Evolutionary conservation across 768 basidiomycete genomes (phyloP).

Genomic region (Lentinus tigrinus): DNA sequence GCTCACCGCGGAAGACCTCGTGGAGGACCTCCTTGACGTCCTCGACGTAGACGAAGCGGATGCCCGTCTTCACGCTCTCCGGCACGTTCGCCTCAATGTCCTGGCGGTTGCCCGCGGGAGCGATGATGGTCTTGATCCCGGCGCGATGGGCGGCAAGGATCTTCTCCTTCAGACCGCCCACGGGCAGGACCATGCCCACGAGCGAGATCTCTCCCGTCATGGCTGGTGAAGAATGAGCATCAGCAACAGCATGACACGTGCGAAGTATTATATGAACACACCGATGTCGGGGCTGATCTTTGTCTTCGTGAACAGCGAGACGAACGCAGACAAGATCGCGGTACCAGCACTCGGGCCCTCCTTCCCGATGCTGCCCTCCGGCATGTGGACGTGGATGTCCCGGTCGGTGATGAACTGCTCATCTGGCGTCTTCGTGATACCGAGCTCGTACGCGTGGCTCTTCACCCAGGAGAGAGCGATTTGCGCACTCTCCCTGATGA

Average conservation of each 20-base stretch:
- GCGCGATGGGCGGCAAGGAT: constrained; percentile 96
- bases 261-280: constrained; percentile 35
- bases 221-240: constrained; percentile 43
- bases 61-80: constrained; percentile 91
- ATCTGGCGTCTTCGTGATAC: constrained; percentile 69
- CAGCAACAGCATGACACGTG: background rate
- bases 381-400: constrained; percentile 97
- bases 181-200: constrained; percentile 92
- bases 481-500: constrained; percentile 94
- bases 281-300: constrained; percentile 86
- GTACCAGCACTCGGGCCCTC: constrained; percentile 97
- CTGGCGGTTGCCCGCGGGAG: constrained; percentile 83
- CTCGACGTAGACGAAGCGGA: constrained; percentile 94
- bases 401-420: constrained; percentile 82
- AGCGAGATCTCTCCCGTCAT: constrained; percentile 99
- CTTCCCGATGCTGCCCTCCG: constrained; percentile 89
- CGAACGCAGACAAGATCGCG: constrained; percentile 87
- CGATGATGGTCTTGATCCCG: constrained; percentile 89
- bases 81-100: constrained; percentile 99
- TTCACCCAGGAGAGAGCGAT: constrained; percentile 95
- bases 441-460: constrained; percentile 83
- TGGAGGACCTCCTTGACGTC: constrained; percentile 86
- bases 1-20: constrained; percentile 76
- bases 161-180: constrained; percentile 95
- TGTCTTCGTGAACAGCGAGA: constrained; percentile 86